Evolutionary conservation across 441 rosid genomes (phyloP), one percentile per base, ranked within the genome.

Genomic region (Hypseocharis bilobata): DNA sequence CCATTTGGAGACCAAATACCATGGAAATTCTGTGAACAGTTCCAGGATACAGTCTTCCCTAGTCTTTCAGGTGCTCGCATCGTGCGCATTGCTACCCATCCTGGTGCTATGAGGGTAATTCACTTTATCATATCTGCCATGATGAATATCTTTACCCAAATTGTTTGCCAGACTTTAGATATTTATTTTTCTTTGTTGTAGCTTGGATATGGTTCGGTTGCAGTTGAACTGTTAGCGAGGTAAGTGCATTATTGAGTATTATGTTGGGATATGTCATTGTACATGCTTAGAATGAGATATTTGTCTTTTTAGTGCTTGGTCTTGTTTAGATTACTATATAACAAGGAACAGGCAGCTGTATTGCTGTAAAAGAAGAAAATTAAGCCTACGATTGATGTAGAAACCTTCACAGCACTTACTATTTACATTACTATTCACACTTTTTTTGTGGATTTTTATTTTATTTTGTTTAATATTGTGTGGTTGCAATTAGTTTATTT

Each of bases 141-240:
- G 28, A 61, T 45, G 11, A 6, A 11, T 68, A 66, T 38, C 34
- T 63, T 34, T 52, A 17, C 0, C 40, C 4, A 54, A 47, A 52
- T 70, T 69, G 14, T 59, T 64, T 69, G 29, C 57, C 19, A 66
- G 40, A 16, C 44, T 44, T 60, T 62, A 27, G 65, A 63, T 7
- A 44, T 42, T 16, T 29, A 11, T 20, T 34, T 47, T 65, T 67
- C 57, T 61, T 45, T 60, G 69, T 28, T 86, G 79, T 82, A 94
- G 99, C 92, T 85, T 83, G 99, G 99, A 60, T 94, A 94, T 75
- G 99, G 98, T 55, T 91, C 96, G 75, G 82, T 81, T 68, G 98
- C 99, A 16, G 91, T 94, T 77, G 94, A 91, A 56, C 84, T 91
- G 54, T 75, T 91, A 69, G 70, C 89, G 29, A 88, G 97, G 99